phyloP scores from a whole-genome alignment of 2,329 filamentous ascomycete genomes.

The Malbranchea zuffiana region DNA sequence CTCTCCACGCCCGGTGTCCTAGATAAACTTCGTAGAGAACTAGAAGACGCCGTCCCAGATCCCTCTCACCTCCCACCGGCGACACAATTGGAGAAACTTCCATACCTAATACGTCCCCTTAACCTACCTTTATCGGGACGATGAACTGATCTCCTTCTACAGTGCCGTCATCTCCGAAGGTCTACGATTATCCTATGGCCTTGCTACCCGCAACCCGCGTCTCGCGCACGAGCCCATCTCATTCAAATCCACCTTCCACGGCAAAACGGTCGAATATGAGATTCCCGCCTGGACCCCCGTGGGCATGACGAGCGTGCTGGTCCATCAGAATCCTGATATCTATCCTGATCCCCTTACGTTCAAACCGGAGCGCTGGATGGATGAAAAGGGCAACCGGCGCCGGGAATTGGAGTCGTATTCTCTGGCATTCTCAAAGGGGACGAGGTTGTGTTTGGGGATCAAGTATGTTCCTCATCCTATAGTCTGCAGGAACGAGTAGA shows the following conservation, averaged over 20 bases:
- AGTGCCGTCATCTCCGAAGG: constrained; percentile 10
- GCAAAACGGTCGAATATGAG: constrained; percentile 7
- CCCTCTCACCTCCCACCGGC: constrained; percentile 4
- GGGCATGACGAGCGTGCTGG: constrained; percentile 16
- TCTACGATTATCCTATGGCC: constrained; percentile 10
- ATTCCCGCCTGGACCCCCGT: constrained; percentile 16
- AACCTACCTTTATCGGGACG: neutral
- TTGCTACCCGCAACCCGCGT: constrained; percentile 8
- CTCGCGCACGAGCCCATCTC: constrained; percentile 9
- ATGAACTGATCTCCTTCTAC: constrained; percentile 3
- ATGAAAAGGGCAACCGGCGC: constrained; percentile 12
- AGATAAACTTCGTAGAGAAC: constrained; percentile 6
- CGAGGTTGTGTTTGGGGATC: constrained; percentile 17
- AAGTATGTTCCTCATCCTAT: constrained; percentile 13
- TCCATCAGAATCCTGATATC: constrained; percentile 17
- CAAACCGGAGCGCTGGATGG: constrained; percentile 19
- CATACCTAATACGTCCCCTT: constrained; percentile 9
- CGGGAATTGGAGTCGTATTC: constrained; percentile 16
- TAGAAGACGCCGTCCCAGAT: constrained; percentile 6
- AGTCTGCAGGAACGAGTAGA: too few relatives aligned
- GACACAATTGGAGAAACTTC: constrained; percentile 7
- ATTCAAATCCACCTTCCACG: constrained; percentile 1
- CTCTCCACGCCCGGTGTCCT: constrained; percentile 4
- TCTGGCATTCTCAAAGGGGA: constrained; percentile 18
- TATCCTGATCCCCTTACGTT: constrained; percentile 19